phyloP scores from a whole-genome alignment of 2,329 filamentous ascomycete species.

The Diaporthe citriasiana region DNA sequence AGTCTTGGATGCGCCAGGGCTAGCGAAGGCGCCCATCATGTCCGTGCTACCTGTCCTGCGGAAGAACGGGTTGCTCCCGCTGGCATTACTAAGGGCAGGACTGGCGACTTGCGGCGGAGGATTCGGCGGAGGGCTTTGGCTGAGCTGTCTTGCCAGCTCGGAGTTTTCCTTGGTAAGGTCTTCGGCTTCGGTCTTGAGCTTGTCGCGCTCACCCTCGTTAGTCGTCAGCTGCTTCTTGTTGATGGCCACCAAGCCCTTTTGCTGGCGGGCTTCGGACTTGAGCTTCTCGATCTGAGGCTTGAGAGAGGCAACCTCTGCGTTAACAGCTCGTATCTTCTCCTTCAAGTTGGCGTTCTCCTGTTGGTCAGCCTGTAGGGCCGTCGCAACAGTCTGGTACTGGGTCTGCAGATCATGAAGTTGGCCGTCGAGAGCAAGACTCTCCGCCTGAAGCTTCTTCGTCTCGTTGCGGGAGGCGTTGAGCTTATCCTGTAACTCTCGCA shows the following conservation, averaged over 20 bases:
- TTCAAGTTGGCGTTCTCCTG: slow-evolving; percentile 89
- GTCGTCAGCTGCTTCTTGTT: slow-evolving; percentile 98
- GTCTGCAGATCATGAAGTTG: slow-evolving; percentile 84
- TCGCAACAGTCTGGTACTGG: slow-evolving; percentile 82
- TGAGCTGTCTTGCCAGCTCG: slow-evolving; percentile 68
- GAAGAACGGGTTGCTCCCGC: slow-evolving; percentile 96
- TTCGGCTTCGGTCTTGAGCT: slow-evolving; percentile 84
- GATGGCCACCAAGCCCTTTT: slow-evolving; percentile 96
- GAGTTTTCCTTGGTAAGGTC: slow-evolving; percentile 75
- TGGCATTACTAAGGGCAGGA: slow-evolving; percentile 77
- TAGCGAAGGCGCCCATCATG: slow-evolving; percentile 68
- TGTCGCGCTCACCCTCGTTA: slow-evolving; percentile 89
- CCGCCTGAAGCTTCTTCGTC: slow-evolving; percentile 85
- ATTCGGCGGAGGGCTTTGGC: slow-evolving; percentile 64
- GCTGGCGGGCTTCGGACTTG: slow-evolving; percentile 90
- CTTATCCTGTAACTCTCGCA: slow-evolving; percentile 87
- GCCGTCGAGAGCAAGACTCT: slow-evolving; percentile 86
- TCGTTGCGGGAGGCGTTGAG: slow-evolving; percentile 82
- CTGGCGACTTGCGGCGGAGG: slow-evolving; percentile 69
- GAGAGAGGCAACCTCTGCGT: slow-evolving; percentile 84
- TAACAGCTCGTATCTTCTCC: slow-evolving; percentile 87
- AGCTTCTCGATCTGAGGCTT: slow-evolving; percentile 95
- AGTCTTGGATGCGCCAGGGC: slow-evolving; percentile 59
- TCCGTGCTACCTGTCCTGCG: slow-evolving; percentile 75
- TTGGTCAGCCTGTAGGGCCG: slow-evolving; percentile 86